Conservation (phyloP, 371 early-diverging fungal genomes). For the Chytridium lagenaria region DNA sequence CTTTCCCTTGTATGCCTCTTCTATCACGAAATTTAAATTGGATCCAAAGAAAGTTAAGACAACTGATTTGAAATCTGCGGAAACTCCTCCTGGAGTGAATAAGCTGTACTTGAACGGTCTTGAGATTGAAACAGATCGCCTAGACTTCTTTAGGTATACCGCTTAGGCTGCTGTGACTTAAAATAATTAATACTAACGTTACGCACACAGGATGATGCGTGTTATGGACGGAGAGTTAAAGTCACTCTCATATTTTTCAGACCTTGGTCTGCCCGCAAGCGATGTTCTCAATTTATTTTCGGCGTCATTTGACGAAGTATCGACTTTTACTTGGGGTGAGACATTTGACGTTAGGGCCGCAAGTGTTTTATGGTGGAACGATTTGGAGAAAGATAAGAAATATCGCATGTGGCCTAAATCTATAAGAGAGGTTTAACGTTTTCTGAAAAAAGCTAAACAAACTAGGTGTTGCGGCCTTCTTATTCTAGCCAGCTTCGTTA, state of each 20-base stretch:
- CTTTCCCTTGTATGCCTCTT: slow-evolving; percentile 4
- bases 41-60: background rate
- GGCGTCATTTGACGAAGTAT: slow-evolving; percentile 38
- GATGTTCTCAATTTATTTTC: slow-evolving; percentile 72
- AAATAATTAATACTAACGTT: background rate
- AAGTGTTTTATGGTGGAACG: slow-evolving; percentile 84
- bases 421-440: slow-evolving; percentile 53
- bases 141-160: slow-evolving; percentile 73
- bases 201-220: too few species aligned
- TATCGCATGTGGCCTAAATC: slow-evolving; percentile 74
- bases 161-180: background rate
- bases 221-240: slow-evolving; percentile 23
- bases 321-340: slow-evolving; percentile 51
- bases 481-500: slow-evolving; percentile 76
- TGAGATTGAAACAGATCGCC: slow-evolving; percentile 55
- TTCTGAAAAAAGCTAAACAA: background rate
- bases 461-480: slow-evolving; percentile 58
- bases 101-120: slow-evolving; percentile 76
- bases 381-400: slow-evolving; percentile 80
- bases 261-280: slow-evolving; percentile 58
- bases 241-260: slow-evolving; percentile 23
- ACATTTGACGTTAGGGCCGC: slow-evolving; percentile 81
- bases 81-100: slow-evolving; percentile 37
- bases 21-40: background rate
- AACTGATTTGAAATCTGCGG: background rate